Evolutionary conservation across 495 filamentous ascomycete species (phyloP), one percentile per base, ranked within the genome.

Genomic region (Penicillium verhagenii): DNA sequence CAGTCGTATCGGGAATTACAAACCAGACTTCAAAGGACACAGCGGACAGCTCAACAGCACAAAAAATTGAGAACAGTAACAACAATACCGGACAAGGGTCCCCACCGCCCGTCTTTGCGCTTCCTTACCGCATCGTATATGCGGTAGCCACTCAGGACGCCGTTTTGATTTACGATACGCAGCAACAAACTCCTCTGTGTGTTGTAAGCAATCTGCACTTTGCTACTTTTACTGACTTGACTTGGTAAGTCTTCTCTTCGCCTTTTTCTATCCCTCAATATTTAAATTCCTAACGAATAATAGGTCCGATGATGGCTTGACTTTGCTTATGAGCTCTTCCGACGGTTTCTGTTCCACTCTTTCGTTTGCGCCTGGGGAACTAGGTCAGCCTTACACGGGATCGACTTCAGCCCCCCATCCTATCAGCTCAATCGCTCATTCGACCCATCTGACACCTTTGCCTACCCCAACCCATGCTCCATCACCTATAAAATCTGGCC

Each of bases 111-210:
- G 86, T 87, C 1, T 97, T 99, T 68, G 78, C 84, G 1, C 75
- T 97, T 33, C 90, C 91, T 1, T 97, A 99, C 67, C 89, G 95
- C 13, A 88, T 97, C 68, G 84, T 97, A 0, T 99, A 97, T 74
- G 94, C 92, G 6, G 94, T 99, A 42, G 95, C 94, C 14, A 99
- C 95, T 0, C 92, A 97, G 66, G 95, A 99, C 69, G 89, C 95
- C 0, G 86, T 99, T n/a, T 72, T 96, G 31, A 80, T 99, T 25
- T 97, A 97, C 69, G 95, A 99, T 67, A 99, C 95, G 0, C 95
- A 99, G 63, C 95, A 99, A 61, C 85, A 91, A 56, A 94, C 90
- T 3, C 94, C 95, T 4, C 76, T 99, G 24, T 94, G 89, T 69
- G 74, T 96, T 16, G 91, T 97, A 19, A 97, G 90, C 80, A 99